Evolutionary conservation across 768 basidiomycete genomes (phyloP), one percentile per base, ranked within the genome.

Genomic region (Inosperma sp.): DNA sequence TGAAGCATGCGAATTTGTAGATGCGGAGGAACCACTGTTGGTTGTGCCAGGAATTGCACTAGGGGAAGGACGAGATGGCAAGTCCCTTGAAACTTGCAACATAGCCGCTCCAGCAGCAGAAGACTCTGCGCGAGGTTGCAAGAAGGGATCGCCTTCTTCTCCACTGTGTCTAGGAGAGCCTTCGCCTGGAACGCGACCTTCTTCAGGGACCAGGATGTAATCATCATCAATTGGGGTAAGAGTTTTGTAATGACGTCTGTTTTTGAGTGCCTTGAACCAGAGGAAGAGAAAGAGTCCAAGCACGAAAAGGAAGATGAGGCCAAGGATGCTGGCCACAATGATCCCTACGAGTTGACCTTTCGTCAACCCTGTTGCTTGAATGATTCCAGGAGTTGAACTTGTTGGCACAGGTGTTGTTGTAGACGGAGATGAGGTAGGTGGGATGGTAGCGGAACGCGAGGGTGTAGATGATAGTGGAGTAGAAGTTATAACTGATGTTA

Each of bases 121-220:
- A 21, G 46, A 44, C 9, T 55, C 60, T 3, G 56, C 60, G 48
- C 66, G 68, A 1, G 64, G 68, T 46, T 70, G 75, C 4, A 85
- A 70, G 72, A 87, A 84, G 0, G 86, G 72, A 59, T 86, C 84
- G 3, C 66, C 70, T 62, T 86, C 86, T 59, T 85, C 84, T 5
- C 86, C 86, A 43, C 83, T 86, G 25, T 76, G 75, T 8, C 84
- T 73, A 1, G 86, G 83, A 21, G 81, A 81, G 27, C 84, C 83
- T 64, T 86, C 81, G n/a, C 82, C 84, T 27, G 67, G 71, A 3
- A 70, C 60, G 25, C 69, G 68, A 17, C 60, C 68, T 17, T 68
- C 75, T 13, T 67, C 63, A 10, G 67, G 65, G 22, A 79, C 65
- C 31, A 75, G 65, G 44, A 63, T 59, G 51, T 71, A 74, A 34